These are phyloP conservation scores for Hyaloscypha hepaticicola DNA, from an alignment of 495 filamentous ascomycete species.

Conservation along the genomic window DNA sequence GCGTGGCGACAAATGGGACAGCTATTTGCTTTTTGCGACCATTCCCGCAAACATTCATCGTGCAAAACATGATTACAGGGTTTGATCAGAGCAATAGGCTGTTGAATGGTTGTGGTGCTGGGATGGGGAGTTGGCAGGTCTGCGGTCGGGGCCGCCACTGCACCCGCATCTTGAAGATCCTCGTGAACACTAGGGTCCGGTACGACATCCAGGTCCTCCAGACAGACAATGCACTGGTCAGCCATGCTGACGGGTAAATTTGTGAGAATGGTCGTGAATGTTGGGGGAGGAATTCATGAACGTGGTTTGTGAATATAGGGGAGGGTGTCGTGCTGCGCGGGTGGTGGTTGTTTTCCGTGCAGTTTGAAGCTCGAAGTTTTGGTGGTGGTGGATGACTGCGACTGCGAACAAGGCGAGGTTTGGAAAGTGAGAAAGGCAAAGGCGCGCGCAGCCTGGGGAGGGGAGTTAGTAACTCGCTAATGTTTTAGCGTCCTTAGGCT, in stretches of 20 bases:
- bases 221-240: constrained; percentile 94
- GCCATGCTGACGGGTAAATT: constrained; percentile 56
- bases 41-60: constrained; percentile 85
- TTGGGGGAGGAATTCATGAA: constrained; percentile 39
- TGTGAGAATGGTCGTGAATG: constrained; percentile 14
- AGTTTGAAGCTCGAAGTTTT: background rate
- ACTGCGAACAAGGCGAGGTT: constrained; percentile 1
- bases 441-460: background rate
- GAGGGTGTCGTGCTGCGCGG: constrained; percentile 17
- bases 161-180: constrained; percentile 40
- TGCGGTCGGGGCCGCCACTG: constrained; percentile 37
- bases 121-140: constrained; percentile 37
- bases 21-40: constrained; percentile 94
- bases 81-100: constrained; percentile 49
- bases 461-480: background rate
- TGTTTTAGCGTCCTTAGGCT: background rate
- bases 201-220: constrained; percentile 76
- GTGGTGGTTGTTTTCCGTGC: constrained; percentile 18
- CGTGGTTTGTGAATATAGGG: constrained; percentile 27
- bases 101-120: constrained; percentile 31
- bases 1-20: constrained; percentile 92
- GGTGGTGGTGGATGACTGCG: background rate
- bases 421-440: constrained; percentile 3
- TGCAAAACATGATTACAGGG: constrained; percentile 88
- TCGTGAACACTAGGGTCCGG: constrained; percentile 26